Conservation (phyloP, 2,329 filamentous ascomycete species). For the Pezizomycotina sp. region DNA sequence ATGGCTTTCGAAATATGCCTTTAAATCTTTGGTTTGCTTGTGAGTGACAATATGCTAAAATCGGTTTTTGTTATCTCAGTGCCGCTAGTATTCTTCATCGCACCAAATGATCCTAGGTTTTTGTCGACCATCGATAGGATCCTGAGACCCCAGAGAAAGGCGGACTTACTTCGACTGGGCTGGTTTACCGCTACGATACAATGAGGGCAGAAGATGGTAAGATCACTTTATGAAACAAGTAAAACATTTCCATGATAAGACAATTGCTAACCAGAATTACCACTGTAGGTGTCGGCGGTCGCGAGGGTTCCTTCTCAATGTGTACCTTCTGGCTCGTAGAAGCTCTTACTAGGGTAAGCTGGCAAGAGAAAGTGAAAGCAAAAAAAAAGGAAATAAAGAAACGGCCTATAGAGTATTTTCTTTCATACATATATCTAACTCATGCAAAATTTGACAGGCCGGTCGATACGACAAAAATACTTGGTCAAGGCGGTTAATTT, state of each 20-base stretch:
- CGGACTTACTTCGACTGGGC: slow-evolving; percentile 55
- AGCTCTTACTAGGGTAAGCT: slow-evolving; percentile 51
- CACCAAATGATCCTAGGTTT: slow-evolving; percentile 62
- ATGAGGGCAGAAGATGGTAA: slow-evolving; percentile 51
- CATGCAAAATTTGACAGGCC: slow-evolving; percentile 3
- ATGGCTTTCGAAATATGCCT: background rate
- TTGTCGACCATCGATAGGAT: slow-evolving; percentile 55
- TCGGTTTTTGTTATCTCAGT: slow-evolving; percentile 49
- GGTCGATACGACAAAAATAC: slow-evolving; percentile 44
- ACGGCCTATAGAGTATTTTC: background rate
- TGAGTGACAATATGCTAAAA: background rate
- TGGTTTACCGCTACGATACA: slow-evolving; percentile 62
- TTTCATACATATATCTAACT: slow-evolving; percentile 10
- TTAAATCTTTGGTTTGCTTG: background rate
- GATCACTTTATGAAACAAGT: slow-evolving; percentile 21
- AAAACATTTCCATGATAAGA: too few relatives aligned
- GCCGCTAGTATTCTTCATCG: slow-evolving; percentile 63
- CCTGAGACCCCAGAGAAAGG: slow-evolving; percentile 54
- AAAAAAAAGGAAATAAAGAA: background rate
- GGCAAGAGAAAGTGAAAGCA: slow-evolving; percentile 17
- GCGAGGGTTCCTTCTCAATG: slow-evolving; percentile 64
- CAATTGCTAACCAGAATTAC: slow-evolving; percentile 14
- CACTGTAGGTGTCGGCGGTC: slow-evolving; percentile 48
- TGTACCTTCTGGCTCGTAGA: slow-evolving; percentile 73
- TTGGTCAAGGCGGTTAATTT: slow-evolving; percentile 45